Evolutionary conservation across 768 basidiomycete species (phyloP), one percentile per base, ranked within the genome.

Genomic region (Auricularia cornea): DNA sequence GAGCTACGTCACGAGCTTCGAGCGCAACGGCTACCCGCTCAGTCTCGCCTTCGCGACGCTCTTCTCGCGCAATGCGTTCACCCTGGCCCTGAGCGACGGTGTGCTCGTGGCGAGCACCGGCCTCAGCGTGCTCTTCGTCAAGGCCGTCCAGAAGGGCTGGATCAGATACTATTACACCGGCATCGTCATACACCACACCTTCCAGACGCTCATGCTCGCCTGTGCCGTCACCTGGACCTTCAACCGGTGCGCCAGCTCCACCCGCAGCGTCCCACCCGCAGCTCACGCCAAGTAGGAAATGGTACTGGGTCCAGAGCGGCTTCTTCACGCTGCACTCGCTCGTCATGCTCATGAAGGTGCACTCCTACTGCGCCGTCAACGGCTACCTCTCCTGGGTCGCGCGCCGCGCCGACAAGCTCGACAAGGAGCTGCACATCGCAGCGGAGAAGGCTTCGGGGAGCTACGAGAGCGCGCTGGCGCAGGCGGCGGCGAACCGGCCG

Each of bases 271-370:
- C 20, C 61, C 52, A 33, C 51, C 20, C 31, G 35, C 35, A 51
- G 8, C 63, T 12, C 52, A 20, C 10, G 59, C 11, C 33, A 4
- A 51, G n/a, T 64, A 90, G 94, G 60, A 83, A 94, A 69, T 98
- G 95, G 95, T 94, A 93, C 38, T 98, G 95, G 95, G 95, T 98
- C 4, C 95, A 98, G 71, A 91, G 90, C 4, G 94, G 92, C 5
- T 95, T 90, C 73, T 77, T 94, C 59, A 95, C 90, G 1, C 74
- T 94, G 59, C 95, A 98, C 72, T 86, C 90, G 10, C 78, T 98
- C 26, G 91, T 88, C 64, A 87, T 94, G 87, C 83, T 94, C 68
- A 94, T 94, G 92, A 92, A 97, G 76, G 88, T 96, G 81, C 95
- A 99, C 73, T 97, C 94, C 3, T 99, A 98, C 75, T 84, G 90